These are phyloP conservation scores for Phoma sp. DNA, from an alignment of 2,329 filamentous ascomycete species.

Conservation along the genomic window DNA sequence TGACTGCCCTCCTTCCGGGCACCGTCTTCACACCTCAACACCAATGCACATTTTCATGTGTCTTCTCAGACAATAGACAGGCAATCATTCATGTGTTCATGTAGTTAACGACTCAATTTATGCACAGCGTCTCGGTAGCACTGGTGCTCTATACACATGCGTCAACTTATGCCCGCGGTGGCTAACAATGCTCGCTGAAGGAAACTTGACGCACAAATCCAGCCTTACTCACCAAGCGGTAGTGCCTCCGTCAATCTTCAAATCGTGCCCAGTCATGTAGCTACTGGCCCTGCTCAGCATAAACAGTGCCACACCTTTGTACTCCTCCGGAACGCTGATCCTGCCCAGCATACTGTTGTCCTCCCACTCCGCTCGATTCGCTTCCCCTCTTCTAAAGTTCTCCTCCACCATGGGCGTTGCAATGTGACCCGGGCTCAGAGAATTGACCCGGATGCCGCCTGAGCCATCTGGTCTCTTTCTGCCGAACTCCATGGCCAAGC, in stretches of 20 bases:
- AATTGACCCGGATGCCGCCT: slow-evolving; percentile 78
- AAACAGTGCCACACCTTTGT: slow-evolving; percentile 45
- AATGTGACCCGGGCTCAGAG: slow-evolving; percentile 79
- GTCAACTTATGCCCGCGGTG: neutral
- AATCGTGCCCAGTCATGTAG: slow-evolving; percentile 47
- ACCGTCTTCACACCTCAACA: neutral
- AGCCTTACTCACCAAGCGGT: slow-evolving; percentile 40
- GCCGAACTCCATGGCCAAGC: slow-evolving; percentile 73
- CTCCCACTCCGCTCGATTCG: slow-evolving; percentile 72
- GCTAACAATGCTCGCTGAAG: neutral
- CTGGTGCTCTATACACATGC: too few species aligned
- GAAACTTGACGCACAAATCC: neutral
- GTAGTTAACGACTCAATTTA: too few species aligned
- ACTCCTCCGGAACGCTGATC: slow-evolving; percentile 45
- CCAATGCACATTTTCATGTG: neutral
- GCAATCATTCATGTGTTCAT: neutral
- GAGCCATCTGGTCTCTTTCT: slow-evolving; percentile 54
- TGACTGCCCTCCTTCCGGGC: neutral
- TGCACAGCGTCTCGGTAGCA: too few species aligned
- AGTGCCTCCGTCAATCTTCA: slow-evolving; percentile 46
- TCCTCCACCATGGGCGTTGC: slow-evolving; percentile 82
- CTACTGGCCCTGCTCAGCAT: slow-evolving; percentile 45
- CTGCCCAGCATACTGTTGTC: slow-evolving; percentile 79
- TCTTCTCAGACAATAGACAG: neutral
- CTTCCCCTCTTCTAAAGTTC: slow-evolving; percentile 74